Conservation (phyloP, 2,329 filamentous ascomycete species). For the Elsinoe batatas region DNA sequence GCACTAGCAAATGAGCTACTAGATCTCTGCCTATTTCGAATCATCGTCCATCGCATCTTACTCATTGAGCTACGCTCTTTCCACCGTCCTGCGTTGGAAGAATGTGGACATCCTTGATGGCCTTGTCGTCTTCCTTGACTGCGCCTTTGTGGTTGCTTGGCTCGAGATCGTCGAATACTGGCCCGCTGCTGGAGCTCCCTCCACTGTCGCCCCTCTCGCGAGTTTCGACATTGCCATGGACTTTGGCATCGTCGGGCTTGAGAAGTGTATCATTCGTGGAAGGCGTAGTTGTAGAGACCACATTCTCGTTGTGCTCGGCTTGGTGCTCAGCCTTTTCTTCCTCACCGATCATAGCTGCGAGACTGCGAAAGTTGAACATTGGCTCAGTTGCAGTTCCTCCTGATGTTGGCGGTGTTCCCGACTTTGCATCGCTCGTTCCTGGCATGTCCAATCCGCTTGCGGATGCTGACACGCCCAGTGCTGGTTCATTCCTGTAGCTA, state of each 20-base stretch:
- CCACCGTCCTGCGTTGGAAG: not conserved
- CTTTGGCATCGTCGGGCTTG: conserved; percentile 1
- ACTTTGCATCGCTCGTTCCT: not conserved
- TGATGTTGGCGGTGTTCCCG: conserved; percentile 38
- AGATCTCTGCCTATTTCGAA: not conserved
- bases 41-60: not conserved
- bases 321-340: conserved; percentile 40
- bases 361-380: conserved; percentile 83
- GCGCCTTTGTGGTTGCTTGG: conserved; percentile 17
- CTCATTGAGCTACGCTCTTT: not conserved
- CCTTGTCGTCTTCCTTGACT: conserved; percentile 12
- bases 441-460: conserved; percentile 30
- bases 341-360: conserved; percentile 73
- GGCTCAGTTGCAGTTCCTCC: conserved; percentile 53
- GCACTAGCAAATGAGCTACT: not conserved
- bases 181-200: conserved; percentile 15
- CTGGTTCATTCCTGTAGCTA: conserved; percentile 22
- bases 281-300: conserved; percentile 14
- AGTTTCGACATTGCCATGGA: conserved; percentile 15
- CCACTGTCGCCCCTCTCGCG: conserved; percentile 23
- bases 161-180: conserved; percentile 14
- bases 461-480: conserved; percentile 34
- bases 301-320: conserved; percentile 33
- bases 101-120: conserved; percentile 18
- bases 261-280: conserved; percentile 10